Evolutionary conservation across 768 basidiomycete genomes (phyloP), one percentile per base, ranked within the genome.

Genomic region (Russula dissimulans): DNA sequence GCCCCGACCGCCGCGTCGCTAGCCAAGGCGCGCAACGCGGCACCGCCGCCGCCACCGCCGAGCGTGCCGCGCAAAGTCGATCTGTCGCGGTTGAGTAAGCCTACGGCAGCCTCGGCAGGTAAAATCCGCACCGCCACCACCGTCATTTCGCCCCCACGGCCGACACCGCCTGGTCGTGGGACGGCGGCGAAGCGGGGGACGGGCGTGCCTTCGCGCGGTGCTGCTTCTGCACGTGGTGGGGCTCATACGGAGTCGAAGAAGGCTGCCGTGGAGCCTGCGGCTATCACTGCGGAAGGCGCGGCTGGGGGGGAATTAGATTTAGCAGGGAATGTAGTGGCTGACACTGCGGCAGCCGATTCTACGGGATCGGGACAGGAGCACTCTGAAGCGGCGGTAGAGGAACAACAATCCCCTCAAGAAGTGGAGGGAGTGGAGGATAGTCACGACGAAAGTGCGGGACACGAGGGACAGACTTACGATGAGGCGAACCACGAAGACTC

Each of bases 1-100:
- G 89, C 90, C 7, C 90, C 90, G 0, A 92, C 90, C 1, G 90
- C 89, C 0, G 87, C 89, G 3, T 89, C 89, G 9, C 80, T 91
- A 8, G 90, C 90, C 0, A 80, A 77, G 52, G 77, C 85, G 38
- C 83, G 87, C 51, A 81, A 79, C 67, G 77, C 79, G 0, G 75
- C 74, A 8, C 72, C 76, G 7, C 77, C 82, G 0, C 74, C 76
- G 0, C 78, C 84, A 0, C 71, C 79, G 74, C 86, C 85, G 70
- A 67, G 72, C n/a, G 77, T 80, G 0, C 65, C 79, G 58, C 77
- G 76, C 60, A 79, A 74, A 50, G 77, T 77, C 0, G 76, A 84
- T 11, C 59, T 67, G 14, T 86, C 87, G 59, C 79, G 89, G 53
- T 74, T 91, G 45, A 88, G 82, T 71, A 89, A 89, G 71, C 89